Conservation (phyloP, 176 grass and related monocot genomes). For the Carex scoparia region DNA sequence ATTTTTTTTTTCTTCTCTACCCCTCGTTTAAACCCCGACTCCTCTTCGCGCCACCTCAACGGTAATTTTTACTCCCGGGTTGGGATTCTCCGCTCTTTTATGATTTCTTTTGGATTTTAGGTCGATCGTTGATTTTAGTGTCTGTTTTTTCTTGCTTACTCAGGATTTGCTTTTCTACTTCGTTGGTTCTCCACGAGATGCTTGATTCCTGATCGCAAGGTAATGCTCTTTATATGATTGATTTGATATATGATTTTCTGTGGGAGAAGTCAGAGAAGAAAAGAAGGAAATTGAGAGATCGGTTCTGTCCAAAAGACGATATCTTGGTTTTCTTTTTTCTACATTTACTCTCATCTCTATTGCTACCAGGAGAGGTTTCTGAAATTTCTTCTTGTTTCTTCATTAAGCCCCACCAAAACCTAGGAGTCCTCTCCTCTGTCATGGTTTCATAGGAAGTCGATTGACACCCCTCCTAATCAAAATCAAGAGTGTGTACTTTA, state of each 20-base stretch:
- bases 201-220: not conserved
- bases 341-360: not conserved
- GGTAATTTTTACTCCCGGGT: not conserved
- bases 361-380: not conserved
- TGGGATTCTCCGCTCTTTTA: not conserved
- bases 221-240: constrained; percentile 1
- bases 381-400: not conserved
- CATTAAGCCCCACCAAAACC: not conserved
- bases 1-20: constrained; percentile 8
- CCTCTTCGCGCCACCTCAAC: constrained; percentile 33
- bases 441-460: not conserved
- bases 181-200: not conserved
- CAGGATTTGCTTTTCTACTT: not conserved
- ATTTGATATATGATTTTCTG: not conserved
- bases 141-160: not conserved
- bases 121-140: constrained; percentile 1
- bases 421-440: not conserved
- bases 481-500: not conserved
- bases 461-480: not conserved
- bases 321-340: not conserved
- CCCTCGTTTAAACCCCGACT: constrained; percentile 41
- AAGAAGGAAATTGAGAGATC: not conserved
- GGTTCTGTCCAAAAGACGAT: not conserved
- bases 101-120: not conserved
- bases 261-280: not conserved